Conservation (phyloP, 352 stramenopile genomes). For the Phytopythium litorale region DNA sequence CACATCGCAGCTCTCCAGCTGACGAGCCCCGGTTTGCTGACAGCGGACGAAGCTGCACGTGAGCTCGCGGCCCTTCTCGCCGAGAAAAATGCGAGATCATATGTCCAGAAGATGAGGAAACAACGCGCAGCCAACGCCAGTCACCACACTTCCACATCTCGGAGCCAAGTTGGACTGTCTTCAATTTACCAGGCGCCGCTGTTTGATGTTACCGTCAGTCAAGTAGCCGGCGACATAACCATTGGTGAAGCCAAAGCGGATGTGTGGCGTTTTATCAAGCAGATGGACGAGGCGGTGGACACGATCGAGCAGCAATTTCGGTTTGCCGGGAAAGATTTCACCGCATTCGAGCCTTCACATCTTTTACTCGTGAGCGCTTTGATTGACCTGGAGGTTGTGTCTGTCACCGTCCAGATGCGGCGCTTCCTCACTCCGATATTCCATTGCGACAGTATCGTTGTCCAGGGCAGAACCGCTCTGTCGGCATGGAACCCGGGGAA, state of each 20-base stretch:
- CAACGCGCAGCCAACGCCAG: conserved; percentile 6
- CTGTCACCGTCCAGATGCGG: conserved; percentile 37
- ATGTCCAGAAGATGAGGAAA: conserved; percentile 53
- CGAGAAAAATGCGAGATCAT: conserved; percentile 61
- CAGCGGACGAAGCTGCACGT: conserved; percentile 20
- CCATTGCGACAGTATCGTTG: conserved; percentile 23
- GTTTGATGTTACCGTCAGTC: conserved; percentile 26
- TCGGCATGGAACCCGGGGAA: conserved; percentile 11
- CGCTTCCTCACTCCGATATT: conserved; percentile 47
- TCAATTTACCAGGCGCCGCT: conserved; percentile 13
- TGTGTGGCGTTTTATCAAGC: conserved; percentile 23
- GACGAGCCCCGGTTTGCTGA: conserved; percentile 46
- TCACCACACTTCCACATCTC: not conserved
- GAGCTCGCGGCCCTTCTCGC: conserved; percentile 44
- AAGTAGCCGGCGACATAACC: conserved; percentile 25
- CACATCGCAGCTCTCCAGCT: conserved; percentile 48
- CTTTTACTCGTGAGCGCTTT: conserved; percentile 26
- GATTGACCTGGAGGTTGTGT: conserved; percentile 23
- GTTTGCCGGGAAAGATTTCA: conserved; percentile 11
- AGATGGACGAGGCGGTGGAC: conserved; percentile 45
- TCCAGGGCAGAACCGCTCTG: conserved; percentile 34
- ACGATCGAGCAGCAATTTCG: conserved; percentile 23
- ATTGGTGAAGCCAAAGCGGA: conserved; percentile 35
- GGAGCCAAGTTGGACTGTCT: not conserved
- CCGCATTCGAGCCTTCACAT: conserved; percentile 22